Base-by-base conservation (phyloP, 2,329 filamentous ascomycete genomes). In the Sporothrix humicola region DNA sequence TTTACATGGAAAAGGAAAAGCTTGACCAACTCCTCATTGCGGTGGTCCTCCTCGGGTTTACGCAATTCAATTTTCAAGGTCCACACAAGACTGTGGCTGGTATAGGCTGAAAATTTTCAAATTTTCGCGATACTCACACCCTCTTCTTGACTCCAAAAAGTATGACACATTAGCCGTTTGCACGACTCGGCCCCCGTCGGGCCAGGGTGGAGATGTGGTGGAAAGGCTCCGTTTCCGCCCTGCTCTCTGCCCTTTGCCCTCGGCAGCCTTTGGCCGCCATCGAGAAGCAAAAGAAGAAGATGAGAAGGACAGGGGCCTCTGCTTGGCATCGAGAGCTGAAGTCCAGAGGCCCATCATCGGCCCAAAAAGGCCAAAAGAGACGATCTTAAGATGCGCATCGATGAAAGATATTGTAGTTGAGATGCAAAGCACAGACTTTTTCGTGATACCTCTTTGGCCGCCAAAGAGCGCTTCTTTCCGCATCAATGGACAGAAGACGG, bases 211-310 rank as follows among this genome's bases (percentile, higher is more conserved):
- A 13, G 15, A 10, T 63, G 37, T 13, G 31, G 37, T 61, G 17
- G 37, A 65, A 42, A 46, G n/a, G 59, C 17, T 23, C 42, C 59
- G 59, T 46, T 65, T n/a, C 59, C 59, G 59, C 37, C 58, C 26
- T 42, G 31, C 31, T 3, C 4, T 37, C 4, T 13, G n/a, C 5
- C 10, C 4, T 37, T 1, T 13, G n/a, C 5, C 52, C 52, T 56
- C 37, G 56, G 56, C 56, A 59, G 56, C 10, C 3, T 17, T 26
- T 26, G 23, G 23, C 3, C 23, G 23, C 3, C 23, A 3, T 26
- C 23, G 23, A 26, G 23, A 26, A 26, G 23, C 23, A 26, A 26
- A 56, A n/a, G 6, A 6, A 17, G 20, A 54, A 31, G 13, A 15
- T 7, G 23, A 42, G 20, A 10, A 6, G 17, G 59, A 44, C 37